Evolutionary conservation across 139 green algal species (phyloP), one percentile per base, ranked within the genome.

Genomic region (Volvox africanus): DNA sequence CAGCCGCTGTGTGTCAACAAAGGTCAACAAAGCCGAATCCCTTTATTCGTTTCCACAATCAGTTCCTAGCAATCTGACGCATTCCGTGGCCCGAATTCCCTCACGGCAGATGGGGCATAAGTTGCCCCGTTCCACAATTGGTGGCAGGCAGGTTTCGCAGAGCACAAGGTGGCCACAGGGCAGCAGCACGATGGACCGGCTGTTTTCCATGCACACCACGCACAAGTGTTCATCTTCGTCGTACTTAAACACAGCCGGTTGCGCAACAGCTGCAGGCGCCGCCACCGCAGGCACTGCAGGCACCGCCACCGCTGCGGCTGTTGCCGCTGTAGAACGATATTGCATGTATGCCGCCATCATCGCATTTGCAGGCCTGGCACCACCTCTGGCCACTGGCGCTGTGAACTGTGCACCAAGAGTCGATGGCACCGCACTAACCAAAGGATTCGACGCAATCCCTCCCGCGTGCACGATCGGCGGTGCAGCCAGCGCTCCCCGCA

Each of bases 81-180:
- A 55, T 55, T 73, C 50, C 32, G 33, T 55, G 18, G 26, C 35
- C 32, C 33, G 18, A 36, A 89, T 76, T 12, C 21, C 1, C 68
- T 89, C 68, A 0, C 84, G 84, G 84, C 84, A 89, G 24, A 89
- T 89, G 68, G 84, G 84, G 84, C 84, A 89, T 37, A 82, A 2
- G 68, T 89, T 89, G 68, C 73, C 37, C 28, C 80, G 68, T 20
- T 9, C 68, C 21, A 50, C 24, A 24, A 89, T 69, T 1, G 12
- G 0, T 3, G 36, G 36, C 68, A 81, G 28, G 83, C 90, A 93
- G 0, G 30, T 78, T 30, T 87, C 83, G 35, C 90, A 93, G 30
- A 93, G 78, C 44, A 89, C 90, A 32, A 93, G 50, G 86, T 93
- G 90, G 55, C 84, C 84, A 85, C 90, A 93, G 17, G 90, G 90